phyloP scores from a whole-genome alignment of 176 grass and related monocot genomes.

The Miscanthus lutarioriparius region DNA sequence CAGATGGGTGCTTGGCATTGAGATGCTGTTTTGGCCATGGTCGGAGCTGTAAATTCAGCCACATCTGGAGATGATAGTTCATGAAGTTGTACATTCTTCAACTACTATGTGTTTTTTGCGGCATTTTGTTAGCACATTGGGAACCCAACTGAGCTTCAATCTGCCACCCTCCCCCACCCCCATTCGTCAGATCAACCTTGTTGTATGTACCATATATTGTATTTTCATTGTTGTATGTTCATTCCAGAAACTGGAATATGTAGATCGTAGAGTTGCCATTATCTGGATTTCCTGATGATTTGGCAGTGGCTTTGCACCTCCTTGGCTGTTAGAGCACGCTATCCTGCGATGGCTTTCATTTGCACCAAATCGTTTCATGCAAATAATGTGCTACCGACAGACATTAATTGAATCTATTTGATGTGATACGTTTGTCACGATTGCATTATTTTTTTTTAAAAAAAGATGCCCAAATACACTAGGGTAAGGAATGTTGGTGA shows the following conservation, averaged over 20 bases:
- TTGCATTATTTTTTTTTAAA: background rate
- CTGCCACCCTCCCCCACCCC: background rate
- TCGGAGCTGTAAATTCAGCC: background rate
- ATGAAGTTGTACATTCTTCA: background rate
- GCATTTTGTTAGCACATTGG: conserved; percentile 9
- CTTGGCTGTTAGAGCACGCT: background rate
- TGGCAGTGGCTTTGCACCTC: background rate
- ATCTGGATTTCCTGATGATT: background rate
- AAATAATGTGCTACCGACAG: background rate
- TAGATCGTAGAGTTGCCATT: background rate
- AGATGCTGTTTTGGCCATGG: background rate
- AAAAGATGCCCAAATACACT: background rate
- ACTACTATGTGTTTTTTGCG: background rate
- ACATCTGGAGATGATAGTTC: background rate
- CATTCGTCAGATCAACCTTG: background rate
- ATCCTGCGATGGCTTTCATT: background rate
- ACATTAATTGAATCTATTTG: background rate
- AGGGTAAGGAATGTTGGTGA: background rate
- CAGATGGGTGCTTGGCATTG: background rate
- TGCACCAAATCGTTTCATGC: background rate
- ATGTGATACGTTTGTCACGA: background rate
- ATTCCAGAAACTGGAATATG: background rate
- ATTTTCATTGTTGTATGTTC: background rate
- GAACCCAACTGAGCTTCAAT: background rate
- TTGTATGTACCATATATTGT: background rate